phyloP scores from a whole-genome alignment of 345 rosid species.

The sweet orange (Citrus sinensis) region DNA sequence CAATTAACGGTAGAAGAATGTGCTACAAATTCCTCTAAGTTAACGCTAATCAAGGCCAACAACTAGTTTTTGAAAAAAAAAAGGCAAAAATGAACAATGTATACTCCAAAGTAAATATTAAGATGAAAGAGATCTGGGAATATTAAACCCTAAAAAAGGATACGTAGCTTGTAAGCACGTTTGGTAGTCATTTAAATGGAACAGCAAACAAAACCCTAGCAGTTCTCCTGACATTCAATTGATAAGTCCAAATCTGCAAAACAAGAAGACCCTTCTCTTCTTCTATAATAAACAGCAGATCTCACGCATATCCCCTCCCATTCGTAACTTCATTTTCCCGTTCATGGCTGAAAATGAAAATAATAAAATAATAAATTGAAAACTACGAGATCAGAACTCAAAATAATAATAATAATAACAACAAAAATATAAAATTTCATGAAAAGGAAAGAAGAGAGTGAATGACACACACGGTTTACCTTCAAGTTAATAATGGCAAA shows the following conservation, averaged over 20 bases:
- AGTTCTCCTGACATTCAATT: constrained; percentile 24
- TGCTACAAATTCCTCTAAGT: constrained; percentile 95
- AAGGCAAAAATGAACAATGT: neutral
- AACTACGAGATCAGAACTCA: constrained; percentile 19
- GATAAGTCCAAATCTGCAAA: constrained; percentile 31
- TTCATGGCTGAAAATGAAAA: constrained; percentile 14
- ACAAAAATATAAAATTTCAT: neutral
- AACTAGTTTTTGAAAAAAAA: neutral
- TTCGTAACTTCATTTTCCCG: neutral
- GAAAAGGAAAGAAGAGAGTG: constrained; percentile 3
- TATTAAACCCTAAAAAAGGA: constrained; percentile 37
- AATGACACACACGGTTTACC: constrained; percentile 6
- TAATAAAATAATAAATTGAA: neutral
- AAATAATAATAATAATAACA: neutral
- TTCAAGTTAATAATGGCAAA: neutral
- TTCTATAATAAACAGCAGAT: neutral
- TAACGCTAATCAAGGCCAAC: constrained; percentile 45
- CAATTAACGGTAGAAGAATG: constrained; percentile 92
- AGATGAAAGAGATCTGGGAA: constrained; percentile 23
- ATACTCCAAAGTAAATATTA: neutral
- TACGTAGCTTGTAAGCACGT: constrained; percentile 99
- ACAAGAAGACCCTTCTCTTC: neutral
- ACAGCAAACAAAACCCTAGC: constrained; percentile 43
- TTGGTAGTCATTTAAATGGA: constrained; percentile 73
- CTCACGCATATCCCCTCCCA: constrained; percentile 30